A percentile compares a stretch with the other conserved stretches of the same genome.
Conservation (phyloP, 2,329 filamentous ascomycete species). For the Nigrospora sphaerica region DNA sequence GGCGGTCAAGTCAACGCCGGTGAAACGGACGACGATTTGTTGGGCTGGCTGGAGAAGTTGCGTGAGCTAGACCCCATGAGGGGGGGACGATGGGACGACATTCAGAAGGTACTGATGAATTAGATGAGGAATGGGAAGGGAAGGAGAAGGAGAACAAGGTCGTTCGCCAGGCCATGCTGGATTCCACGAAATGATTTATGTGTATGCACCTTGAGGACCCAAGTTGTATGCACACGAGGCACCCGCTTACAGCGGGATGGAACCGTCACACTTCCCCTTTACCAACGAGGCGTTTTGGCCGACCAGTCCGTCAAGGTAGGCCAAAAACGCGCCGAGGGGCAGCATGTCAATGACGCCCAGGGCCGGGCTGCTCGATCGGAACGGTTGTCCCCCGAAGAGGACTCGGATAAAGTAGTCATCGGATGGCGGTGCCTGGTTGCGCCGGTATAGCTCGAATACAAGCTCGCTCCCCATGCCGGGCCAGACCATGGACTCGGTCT, state of each 20-base stretch:
- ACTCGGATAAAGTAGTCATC: constrained; percentile 52
- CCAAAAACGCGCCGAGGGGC: constrained; percentile 54
- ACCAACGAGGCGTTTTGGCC: constrained; percentile 43
- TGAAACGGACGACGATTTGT: constrained; percentile 37
- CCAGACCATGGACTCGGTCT: constrained; percentile 73
- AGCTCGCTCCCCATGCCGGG: constrained; percentile 77
- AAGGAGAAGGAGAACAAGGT: too few relatives aligned
- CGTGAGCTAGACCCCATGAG: constrained; percentile 67
- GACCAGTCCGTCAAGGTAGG: constrained; percentile 65
- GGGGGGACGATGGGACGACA: constrained; percentile 67
- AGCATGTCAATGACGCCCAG: constrained; percentile 68
- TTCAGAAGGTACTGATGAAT: constrained; percentile 34
- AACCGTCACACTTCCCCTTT: constrained; percentile 23
- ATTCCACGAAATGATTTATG: background rate
- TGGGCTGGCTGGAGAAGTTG: constrained; percentile 57
- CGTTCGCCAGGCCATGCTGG: too few relatives aligned
- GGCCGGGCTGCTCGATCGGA: constrained; percentile 60
- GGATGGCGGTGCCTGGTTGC: constrained; percentile 16
- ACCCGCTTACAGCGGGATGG: constrained; percentile 6
- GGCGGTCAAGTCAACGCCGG: constrained; percentile 14
- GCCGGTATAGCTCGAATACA: constrained; percentile 65
- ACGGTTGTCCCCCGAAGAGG: constrained; percentile 60
- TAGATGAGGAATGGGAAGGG: too few relatives aligned
- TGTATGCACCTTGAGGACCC: constrained; percentile 5
- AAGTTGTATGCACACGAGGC: constrained; percentile 2